Base-by-base conservation (phyloP, 2,329 filamentous ascomycete genomes). In the Fusarium nodosum region DNA sequence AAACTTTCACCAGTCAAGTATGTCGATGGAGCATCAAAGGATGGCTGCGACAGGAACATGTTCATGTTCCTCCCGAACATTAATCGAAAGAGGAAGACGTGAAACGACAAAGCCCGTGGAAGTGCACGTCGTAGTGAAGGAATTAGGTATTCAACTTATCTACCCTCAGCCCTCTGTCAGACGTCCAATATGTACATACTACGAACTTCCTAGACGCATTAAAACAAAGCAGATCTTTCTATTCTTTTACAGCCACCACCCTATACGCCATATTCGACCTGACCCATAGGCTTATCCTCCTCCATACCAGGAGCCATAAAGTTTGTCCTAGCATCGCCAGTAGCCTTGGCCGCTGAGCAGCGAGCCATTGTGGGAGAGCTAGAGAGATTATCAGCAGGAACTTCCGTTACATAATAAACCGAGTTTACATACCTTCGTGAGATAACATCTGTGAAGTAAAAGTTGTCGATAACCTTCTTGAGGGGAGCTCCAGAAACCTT, bases 291-390 rank as follows among this genome's bases (percentile, higher is more conserved):
- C 80, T 82, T 86, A 73, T 88, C 86, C 74, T 88, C 86, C 76
- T 87, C 85, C 79, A 88, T 86, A 56, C 91, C 92, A 24, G 90
- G 85, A 56, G 91, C 91, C 90, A 94, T 91, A 72, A 93, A 88
- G 82, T 94, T 93, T 57, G 89, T 94, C 79, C 92, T 86, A 60
- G 91, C 88, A 82, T 94, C 92, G 65, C 90, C 90, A 12, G 89
- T 90, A 61, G 91, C 92, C 87, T 97, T 98, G 72, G 94, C 92
- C 55, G 93, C 95, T 51, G 94, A 97, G 86, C 94, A 97, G 78
- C 96, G 92, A 64, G 96, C 96, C 96, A 99, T 99, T 61, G 96
- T 99, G 53, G 96, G 94, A 68, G 94, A 97, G 85, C 94, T 97
- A 20, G n/a, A 18, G 4, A 26, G 34, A 28, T 24, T 26, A 61